Evolutionary conservation across 106 monocot genomes (phyloP).

Genomic region (Narthecium ossifragum): DNA sequence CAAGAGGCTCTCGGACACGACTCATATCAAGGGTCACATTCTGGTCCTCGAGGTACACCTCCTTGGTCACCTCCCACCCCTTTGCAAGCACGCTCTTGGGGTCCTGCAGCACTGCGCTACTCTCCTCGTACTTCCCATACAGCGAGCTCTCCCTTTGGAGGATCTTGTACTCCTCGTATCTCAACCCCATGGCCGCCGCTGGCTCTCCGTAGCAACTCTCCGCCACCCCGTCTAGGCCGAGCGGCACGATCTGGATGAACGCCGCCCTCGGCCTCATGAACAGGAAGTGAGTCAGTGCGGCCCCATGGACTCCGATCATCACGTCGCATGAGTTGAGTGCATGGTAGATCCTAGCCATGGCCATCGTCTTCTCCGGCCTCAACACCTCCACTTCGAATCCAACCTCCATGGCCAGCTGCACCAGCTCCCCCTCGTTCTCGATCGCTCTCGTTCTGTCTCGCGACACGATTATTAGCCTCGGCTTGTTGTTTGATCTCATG

Average conservation of each 20-base stretch:
- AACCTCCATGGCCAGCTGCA: slow-evolving; percentile 22
- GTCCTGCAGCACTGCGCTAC: slow-evolving; percentile 35
- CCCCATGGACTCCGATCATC: slow-evolving; percentile 77
- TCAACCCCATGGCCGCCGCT: slow-evolving; percentile 38
- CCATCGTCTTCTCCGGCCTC: slow-evolving; percentile 41
- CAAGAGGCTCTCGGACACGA: slow-evolving; percentile 25
- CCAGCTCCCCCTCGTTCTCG: slow-evolving; percentile 61
- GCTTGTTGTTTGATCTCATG: neutral
- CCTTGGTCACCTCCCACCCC: slow-evolving; percentile 64
- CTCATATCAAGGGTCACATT: slow-evolving; percentile 48
- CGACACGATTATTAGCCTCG: slow-evolving; percentile 53
- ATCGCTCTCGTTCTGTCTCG: slow-evolving; percentile 60
- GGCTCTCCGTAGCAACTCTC: slow-evolving; percentile 66
- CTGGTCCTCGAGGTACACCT: slow-evolving; percentile 57
- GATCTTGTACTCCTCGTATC: slow-evolving; percentile 40
- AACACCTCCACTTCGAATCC: slow-evolving; percentile 47
- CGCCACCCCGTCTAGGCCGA: slow-evolving; percentile 65
- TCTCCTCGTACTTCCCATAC: slow-evolving; percentile 25
- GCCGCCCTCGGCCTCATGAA: slow-evolving; percentile 66
- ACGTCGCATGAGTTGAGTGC: slow-evolving; percentile 51
- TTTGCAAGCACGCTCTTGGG: slow-evolving; percentile 39
- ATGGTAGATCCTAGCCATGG: slow-evolving; percentile 57
- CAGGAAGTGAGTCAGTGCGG: slow-evolving; percentile 74
- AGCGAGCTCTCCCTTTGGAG: slow-evolving; percentile 57
- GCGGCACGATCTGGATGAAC: slow-evolving; percentile 70